These are phyloP conservation scores for Solanum hybrid DNA, from an alignment of 305 asterid genomes.

Conservation along the genomic window DNA sequence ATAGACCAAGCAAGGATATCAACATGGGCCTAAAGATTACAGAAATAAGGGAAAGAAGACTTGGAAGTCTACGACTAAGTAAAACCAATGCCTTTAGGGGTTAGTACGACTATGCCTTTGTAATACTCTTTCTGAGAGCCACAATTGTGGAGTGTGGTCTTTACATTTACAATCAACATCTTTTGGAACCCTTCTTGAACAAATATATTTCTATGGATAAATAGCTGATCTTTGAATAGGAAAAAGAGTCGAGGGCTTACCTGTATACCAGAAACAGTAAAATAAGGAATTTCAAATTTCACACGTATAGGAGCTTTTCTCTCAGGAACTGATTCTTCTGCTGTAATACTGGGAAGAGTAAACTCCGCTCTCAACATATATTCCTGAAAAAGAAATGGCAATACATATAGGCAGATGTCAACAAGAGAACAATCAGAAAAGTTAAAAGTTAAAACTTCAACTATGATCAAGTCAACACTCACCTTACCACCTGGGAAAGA, in stretches of 20 bases:
- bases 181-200: background rate
- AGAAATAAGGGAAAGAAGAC: background rate
- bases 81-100: background rate
- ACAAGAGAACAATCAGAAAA: background rate
- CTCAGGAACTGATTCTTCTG: conserved; percentile 78
- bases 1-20: background rate
- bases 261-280: conserved; percentile 97
- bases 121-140: background rate
- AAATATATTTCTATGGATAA: background rate
- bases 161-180: background rate
- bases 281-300: conserved; percentile 94
- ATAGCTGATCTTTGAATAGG: background rate
- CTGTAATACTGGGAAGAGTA: conserved; percentile 73
- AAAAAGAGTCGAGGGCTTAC: conserved; percentile 18
- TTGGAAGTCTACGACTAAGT: background rate
- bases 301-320: conserved; percentile 92
- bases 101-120: background rate
- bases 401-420: background rate
- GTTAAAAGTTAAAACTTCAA: background rate
- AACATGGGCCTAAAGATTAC: background rate
- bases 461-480: conserved; percentile 4
- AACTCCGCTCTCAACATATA: conserved; percentile 93
- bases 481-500: conserved; percentile 98
- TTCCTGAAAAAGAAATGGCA: conserved; percentile 34
- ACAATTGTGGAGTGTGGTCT: background rate